These are phyloP conservation scores for Boletus vermiculosoides DNA, from an alignment of 768 basidiomycete species.

Conservation along the genomic window DNA sequence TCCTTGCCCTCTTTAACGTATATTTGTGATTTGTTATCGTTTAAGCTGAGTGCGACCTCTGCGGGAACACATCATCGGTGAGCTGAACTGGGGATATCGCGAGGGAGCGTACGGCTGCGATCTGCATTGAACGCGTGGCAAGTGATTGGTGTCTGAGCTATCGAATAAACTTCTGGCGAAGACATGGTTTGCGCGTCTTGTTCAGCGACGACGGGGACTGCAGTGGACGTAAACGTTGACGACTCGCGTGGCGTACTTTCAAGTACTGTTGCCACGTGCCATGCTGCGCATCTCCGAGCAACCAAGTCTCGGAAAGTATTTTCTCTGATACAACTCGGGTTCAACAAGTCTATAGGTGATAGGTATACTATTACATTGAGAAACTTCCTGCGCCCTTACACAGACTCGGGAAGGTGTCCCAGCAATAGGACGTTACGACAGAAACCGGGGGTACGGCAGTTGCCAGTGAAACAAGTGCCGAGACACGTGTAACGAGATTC, in stretches of 20 bases:
- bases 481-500: neutral
- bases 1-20: slow-evolving; percentile 62
- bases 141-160: slow-evolving; percentile 83
- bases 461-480: neutral
- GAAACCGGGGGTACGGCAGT: neutral
- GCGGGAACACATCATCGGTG: slow-evolving; percentile 12
- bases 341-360: no score
- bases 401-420: neutral
- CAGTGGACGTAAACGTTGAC: neutral
- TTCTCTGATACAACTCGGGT: neutral
- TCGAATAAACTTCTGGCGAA: slow-evolving; percentile 70
- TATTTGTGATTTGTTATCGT: slow-evolving; percentile 86
- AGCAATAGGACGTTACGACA: neutral
- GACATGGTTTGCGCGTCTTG: slow-evolving; percentile 44
- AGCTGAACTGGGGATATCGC: neutral
- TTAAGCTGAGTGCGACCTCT: slow-evolving; percentile 93
- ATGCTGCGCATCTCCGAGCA: slow-evolving; percentile 2
- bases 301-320: neutral
- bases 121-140: slow-evolving; percentile 91
- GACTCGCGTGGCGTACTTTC: neutral
- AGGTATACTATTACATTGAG: neutral
- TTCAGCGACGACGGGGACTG: neutral
- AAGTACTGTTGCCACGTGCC: slow-evolving; percentile 6
- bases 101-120: slow-evolving; percentile 64
- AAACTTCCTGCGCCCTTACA: neutral